These are phyloP conservation scores for Aeschynomene evenia DNA, from an alignment of 306 rosid species.

Conservation along the genomic window DNA sequence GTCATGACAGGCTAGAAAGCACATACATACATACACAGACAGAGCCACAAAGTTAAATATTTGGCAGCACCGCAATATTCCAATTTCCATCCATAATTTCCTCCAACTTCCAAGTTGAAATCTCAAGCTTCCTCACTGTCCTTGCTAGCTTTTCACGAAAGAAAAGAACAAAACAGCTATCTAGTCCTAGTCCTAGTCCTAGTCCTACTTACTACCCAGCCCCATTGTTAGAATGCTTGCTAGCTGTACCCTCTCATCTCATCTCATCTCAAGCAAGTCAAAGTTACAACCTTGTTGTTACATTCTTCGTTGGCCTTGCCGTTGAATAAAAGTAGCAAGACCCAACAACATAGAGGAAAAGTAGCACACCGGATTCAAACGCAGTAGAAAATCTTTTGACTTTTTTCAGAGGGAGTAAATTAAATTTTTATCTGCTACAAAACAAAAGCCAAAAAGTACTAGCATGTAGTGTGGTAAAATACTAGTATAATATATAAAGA, in stretches of 20 bases:
- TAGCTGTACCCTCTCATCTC: slow-evolving; percentile 29
- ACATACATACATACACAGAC: not conserved
- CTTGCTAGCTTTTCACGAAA: slow-evolving; percentile 34
- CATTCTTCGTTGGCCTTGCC: not conserved
- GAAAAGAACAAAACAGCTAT: not conserved
- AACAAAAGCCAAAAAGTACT: not conserved
- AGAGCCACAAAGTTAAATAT: not conserved
- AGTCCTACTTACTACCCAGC: too few species aligned
- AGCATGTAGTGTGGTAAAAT: not conserved
- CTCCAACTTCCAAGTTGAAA: not conserved
- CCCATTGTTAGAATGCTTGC: slow-evolving; percentile 31
- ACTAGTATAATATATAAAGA: not conserved
- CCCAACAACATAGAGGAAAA: not conserved
- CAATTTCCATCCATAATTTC: not conserved
- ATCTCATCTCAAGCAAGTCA: slow-evolving; percentile 16
- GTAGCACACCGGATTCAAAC: slow-evolving; percentile 16
- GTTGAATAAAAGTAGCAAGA: slow-evolving; percentile 5
- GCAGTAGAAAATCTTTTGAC: slow-evolving; percentile 24
- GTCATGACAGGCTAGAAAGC: slow-evolving; percentile 24
- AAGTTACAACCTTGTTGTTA: slow-evolving; percentile 12
- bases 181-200: too few species aligned
- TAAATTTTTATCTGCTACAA: not conserved
- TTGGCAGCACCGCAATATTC: slow-evolving; percentile 26
- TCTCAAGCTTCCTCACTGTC: not conserved
- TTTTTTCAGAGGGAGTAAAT: slow-evolving; percentile 4